phyloP scores from a whole-genome alignment of 331 rosid species.

The Arachis monticola region DNA sequence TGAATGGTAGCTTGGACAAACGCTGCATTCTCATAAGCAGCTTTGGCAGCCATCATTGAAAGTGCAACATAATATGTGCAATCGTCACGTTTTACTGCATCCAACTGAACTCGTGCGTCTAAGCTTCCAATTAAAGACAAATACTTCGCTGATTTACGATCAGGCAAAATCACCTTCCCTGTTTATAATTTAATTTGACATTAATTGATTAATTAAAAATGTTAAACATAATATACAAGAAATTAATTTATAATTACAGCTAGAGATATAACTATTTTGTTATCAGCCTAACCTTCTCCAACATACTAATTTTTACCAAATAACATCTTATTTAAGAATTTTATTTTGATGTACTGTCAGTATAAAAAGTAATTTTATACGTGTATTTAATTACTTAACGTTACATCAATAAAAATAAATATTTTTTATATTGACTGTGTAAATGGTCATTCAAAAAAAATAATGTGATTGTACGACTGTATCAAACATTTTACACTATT shows the following conservation, averaged over 20 bases:
- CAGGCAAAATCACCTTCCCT: constrained; percentile 43
- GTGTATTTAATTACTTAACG: too few relatives aligned
- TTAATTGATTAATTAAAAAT: neutral
- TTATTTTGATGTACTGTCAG: too few relatives aligned
- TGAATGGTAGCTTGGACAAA: constrained; percentile 36
- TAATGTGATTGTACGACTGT: neutral
- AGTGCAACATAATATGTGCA: constrained; percentile 52
- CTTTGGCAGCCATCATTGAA: constrained; percentile 70
- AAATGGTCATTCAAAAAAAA: too few relatives aligned
- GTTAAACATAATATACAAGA: neutral
- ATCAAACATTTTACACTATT: too few relatives aligned
- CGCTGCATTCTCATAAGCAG: constrained; percentile 60
- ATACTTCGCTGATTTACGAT: constrained; percentile 45
- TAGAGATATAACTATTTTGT: too few relatives aligned
- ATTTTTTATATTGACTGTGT: too few relatives aligned
- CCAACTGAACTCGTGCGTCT: constrained; percentile 56
- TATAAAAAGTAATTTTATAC: too few relatives aligned
- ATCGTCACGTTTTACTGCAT: constrained; percentile 51
- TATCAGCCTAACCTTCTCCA: too few relatives aligned
- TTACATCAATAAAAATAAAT: too few relatives aligned
- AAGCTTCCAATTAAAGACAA: constrained; percentile 51
- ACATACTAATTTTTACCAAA: too few relatives aligned
- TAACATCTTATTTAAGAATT: too few relatives aligned
- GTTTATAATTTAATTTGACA: neutral
- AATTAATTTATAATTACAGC: neutral